Base-by-base conservation (phyloP, 2,329 filamentous ascomycete genomes). In the Botrytis squamosa region DNA sequence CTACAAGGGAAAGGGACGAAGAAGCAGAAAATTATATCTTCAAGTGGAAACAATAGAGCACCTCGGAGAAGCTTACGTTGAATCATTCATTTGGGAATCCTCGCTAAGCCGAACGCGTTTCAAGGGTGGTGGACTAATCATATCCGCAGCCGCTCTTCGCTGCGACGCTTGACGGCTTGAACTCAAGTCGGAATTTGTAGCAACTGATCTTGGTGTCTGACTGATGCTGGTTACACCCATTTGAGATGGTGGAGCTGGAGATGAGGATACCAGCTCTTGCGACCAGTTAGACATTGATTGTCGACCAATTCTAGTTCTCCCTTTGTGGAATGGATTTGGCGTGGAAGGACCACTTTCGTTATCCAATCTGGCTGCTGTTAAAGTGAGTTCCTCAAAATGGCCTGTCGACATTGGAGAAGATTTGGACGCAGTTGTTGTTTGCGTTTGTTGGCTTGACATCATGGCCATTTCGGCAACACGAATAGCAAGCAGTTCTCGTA, bases 401-500 rank as follows among this genome's bases (percentile, higher is more conserved):
- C 7, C n/a, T 16, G 18, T 60, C 33, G 70, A 18, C 9, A 40
- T 36, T 29, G 38, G 10, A 67, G 62, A 66, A 36, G 62, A 55
- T 29, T 46, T 29, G 33, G 71, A 73, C 10, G 4, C 36, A 36
- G 38, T 14, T 22, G 71, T 63, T 49, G 33, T 70, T 44, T 52
- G 52, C 36, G 66, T 73, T 64, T 70, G 36, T 40, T 63, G 55
- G 33, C 71, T 70, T 72, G 22, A 25, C 18, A 44, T 52, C 33
- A 63, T 52, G 42, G 16, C 46, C 22, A 20, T 20, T 49, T 64
- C 29, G 16, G 46, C 66, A n/a, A 5, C 66, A n/a, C 20, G 20
- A 42, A 18, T 20, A 25, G 29, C 57, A 9, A 38, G 2, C 14
- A 70, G 18, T 6, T 80, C 78, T 71, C 85, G 82, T 87, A 94